phyloP scores from a whole-genome alignment of 1,284 basidiomycete genomes.

The Ceratobasidium sp. region DNA sequence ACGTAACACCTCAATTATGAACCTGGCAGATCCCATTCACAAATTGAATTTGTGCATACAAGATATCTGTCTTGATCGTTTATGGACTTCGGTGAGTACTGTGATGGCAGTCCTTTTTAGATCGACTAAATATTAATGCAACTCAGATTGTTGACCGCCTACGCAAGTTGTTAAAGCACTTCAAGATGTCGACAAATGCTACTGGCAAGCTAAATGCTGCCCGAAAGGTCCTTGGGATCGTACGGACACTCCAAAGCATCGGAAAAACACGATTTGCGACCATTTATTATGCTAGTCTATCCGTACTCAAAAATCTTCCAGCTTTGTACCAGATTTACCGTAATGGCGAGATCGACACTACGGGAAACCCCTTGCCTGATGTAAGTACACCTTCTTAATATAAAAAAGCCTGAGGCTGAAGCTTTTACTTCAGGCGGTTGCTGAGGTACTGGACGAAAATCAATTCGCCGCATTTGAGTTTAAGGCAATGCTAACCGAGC shows the following conservation, averaged over 20 bases:
- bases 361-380: neutral
- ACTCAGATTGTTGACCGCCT: no score
- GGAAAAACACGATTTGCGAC: slow-evolving; percentile 50
- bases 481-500: neutral
- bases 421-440: neutral
- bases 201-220: slow-evolving; percentile 44
- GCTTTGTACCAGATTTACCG: slow-evolving; percentile 8
- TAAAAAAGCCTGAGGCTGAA: neutral
- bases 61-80: slow-evolving; percentile 44
- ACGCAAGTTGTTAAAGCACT: slow-evolving; percentile 44
- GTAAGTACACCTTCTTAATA: neutral
- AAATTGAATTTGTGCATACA: slow-evolving; percentile 45
- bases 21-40: slow-evolving; percentile 46
- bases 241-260: slow-evolving; percentile 47
- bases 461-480: neutral
- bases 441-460: slow-evolving; percentile 13
- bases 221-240: slow-evolving; percentile 38
- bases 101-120: no score
- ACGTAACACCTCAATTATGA: slow-evolving; percentile 44
- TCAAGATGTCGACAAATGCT: slow-evolving; percentile 47
- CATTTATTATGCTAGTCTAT: slow-evolving; percentile 41
- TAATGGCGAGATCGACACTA: neutral
- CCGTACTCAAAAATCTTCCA: slow-evolving; percentile 17
- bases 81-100: slow-evolving; percentile 42
- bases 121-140: slow-evolving; percentile 7